Conservation (phyloP, 2,329 filamentous ascomycete genomes). For the Chaetomium strumarium region DNA sequence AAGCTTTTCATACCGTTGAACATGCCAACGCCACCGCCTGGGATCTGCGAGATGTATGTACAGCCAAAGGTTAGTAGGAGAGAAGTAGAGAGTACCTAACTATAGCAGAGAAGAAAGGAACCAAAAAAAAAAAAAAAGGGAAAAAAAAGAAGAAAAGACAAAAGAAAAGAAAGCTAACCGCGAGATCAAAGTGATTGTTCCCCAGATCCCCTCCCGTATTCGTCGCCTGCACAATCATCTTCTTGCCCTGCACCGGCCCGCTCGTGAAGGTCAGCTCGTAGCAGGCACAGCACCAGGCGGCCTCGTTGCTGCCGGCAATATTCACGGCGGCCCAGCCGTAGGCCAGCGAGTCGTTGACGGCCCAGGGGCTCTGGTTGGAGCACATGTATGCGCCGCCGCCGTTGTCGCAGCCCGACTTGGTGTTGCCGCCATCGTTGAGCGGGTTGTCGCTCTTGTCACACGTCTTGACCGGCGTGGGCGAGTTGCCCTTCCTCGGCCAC, state of each 20-base stretch:
- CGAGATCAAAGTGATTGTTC: slow-evolving; percentile 50
- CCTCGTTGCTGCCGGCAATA: slow-evolving; percentile 35
- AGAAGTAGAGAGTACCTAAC: neutral
- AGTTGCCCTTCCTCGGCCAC: slow-evolving; percentile 44
- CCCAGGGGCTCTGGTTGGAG: slow-evolving; percentile 46
- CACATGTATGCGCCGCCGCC: slow-evolving; percentile 50
- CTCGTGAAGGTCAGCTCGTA: slow-evolving; percentile 57
- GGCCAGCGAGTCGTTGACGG: slow-evolving; percentile 42
- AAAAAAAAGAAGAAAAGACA: neutral
- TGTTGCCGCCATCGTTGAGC: slow-evolving; percentile 36
- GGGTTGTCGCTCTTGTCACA: slow-evolving; percentile 46
- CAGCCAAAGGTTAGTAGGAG: too few relatives aligned
- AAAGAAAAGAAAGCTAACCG: slow-evolving; percentile 26
- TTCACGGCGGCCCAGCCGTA: slow-evolving; percentile 51
- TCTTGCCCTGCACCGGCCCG: slow-evolving; percentile 48
- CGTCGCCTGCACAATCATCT: slow-evolving; percentile 54
- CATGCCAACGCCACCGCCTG: slow-evolving; percentile 48
- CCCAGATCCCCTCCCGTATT: slow-evolving; percentile 53
- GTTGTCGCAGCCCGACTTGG: slow-evolving; percentile 33
- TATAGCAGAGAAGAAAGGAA: neutral
- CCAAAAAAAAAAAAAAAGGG: neutral
- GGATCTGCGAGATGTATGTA: slow-evolving; percentile 31
- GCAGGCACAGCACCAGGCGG: slow-evolving; percentile 37
- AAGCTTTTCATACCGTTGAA: slow-evolving; percentile 38
- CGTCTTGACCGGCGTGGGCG: slow-evolving; percentile 36